phyloP scores from a whole-genome alignment of 1,139 yeast genomes.

The Magnusiomyces ingens region DNA sequence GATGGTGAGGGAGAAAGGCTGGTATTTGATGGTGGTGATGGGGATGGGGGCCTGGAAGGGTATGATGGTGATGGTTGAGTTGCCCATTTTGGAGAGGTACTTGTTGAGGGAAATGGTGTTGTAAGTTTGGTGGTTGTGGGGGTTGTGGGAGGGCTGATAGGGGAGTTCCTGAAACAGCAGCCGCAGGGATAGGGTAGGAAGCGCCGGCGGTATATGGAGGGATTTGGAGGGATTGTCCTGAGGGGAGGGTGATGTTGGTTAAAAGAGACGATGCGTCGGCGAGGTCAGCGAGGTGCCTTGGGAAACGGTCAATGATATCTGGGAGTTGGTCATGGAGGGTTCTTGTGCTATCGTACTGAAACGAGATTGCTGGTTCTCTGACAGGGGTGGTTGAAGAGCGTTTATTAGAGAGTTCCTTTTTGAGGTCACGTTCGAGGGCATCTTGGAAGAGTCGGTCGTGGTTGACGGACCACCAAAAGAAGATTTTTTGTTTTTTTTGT shows the following conservation, averaged over 20 bases:
- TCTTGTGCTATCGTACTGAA: constrained; percentile 34
- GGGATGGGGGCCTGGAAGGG: not conserved
- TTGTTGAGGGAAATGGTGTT: constrained; percentile 2
- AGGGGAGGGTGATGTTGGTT: constrained; percentile 12
- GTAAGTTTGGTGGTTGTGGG: constrained; percentile 6
- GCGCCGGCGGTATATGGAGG: constrained; percentile 7
- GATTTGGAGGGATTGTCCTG: constrained; percentile 9
- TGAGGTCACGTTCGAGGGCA: constrained; percentile 87
- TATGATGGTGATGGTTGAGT: constrained; percentile 7
- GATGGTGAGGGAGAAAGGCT: not conserved
- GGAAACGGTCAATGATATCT: constrained; percentile 27
- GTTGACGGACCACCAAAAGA: constrained; percentile 94
- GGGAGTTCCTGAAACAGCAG: constrained; percentile 1
- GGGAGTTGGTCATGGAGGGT: constrained; percentile 36
- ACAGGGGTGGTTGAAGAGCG: constrained; percentile 36
- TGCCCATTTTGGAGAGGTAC: not conserved
- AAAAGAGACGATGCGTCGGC: constrained; percentile 29
- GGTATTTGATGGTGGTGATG: not conserved
- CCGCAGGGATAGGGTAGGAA: not conserved
- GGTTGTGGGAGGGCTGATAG: not conserved
- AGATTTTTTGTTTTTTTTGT: constrained; percentile 94
- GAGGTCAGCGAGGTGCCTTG: constrained; percentile 30
- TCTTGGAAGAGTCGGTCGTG: constrained; percentile 91
- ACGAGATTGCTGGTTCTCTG: constrained; percentile 39
- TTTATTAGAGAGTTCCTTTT: constrained; percentile 49